phyloP scores from a whole-genome alignment of 345 rosid species.

The Garcia nutans region DNA sequence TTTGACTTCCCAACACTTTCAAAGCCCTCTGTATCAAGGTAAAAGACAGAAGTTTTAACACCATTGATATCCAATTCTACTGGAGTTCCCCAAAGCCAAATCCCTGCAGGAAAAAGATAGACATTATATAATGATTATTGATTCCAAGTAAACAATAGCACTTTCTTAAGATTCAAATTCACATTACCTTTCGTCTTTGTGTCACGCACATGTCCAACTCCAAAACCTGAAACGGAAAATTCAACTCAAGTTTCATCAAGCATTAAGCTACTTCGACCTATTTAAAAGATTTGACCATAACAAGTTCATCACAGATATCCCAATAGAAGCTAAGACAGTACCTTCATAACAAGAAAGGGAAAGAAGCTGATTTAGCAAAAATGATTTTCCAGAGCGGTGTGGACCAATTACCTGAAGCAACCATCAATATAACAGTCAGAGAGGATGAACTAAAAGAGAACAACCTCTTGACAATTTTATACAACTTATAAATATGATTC shows the following conservation, averaged over 20 bases:
- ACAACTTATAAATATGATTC: conserved; percentile 10
- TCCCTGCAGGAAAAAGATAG: conserved; percentile 49
- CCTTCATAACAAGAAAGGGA: conserved; percentile 98
- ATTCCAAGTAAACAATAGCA: conserved; percentile 14
- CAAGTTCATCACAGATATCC: conserved; percentile 1
- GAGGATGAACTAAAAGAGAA: conserved; percentile 14
- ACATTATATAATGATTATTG: not conserved
- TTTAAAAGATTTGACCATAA: conserved; percentile 5
- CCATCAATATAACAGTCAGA: conserved; percentile 23
- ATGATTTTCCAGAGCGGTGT: conserved; percentile 97
- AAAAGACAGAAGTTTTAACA: conserved; percentile 78
- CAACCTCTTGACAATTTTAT: conserved; percentile 7
- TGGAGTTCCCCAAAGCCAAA: conserved; percentile 99
- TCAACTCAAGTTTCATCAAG: conserved; percentile 6
- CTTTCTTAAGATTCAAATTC: conserved; percentile 5
- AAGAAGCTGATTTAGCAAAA: conserved; percentile 97
- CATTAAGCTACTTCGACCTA: conserved; percentile 14
- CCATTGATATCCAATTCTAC: conserved; percentile 71
- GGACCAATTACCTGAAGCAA: conserved; percentile 94
- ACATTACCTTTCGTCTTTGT: conserved; percentile 91
- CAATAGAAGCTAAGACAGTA: conserved; percentile 32
- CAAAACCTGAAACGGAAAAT: conserved; percentile 62
- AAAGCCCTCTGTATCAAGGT: conserved; percentile 97
- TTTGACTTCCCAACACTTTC: conserved; percentile 99
- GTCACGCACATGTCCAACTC: conserved; percentile 99